These are phyloP conservation scores for Suillus brevipes DNA, from an alignment of 768 basidiomycete genomes.

Conservation along the genomic window DNA sequence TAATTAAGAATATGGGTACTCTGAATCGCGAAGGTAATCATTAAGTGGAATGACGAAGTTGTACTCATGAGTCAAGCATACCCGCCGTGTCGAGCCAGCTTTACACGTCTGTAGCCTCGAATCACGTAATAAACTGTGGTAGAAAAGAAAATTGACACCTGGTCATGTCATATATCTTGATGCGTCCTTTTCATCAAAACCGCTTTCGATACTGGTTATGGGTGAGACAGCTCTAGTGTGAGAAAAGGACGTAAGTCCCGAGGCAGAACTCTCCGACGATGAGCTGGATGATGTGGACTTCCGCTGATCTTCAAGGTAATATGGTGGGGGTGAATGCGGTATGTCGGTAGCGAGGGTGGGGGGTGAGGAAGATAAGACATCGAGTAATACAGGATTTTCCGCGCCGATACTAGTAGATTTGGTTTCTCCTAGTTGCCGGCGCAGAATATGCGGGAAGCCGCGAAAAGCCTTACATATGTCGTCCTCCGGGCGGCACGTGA, in stretches of 20 bases:
- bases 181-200: background rate
- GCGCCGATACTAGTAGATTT: background rate
- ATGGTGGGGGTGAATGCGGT: background rate
- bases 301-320: background rate
- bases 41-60: background rate
- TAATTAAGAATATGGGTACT: background rate
- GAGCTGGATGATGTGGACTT: background rate
- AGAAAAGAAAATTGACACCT: background rate
- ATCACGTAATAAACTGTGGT: background rate
- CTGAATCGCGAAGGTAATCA: background rate
- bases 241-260: background rate
- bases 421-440: background rate
- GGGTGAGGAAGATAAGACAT: background rate
- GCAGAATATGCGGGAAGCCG: background rate
- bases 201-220: background rate
- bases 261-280: background rate
- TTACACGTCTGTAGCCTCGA: background rate
- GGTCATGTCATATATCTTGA: background rate
- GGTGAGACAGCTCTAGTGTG: background rate
- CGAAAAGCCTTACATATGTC: constrained; percentile 1
- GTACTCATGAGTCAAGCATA: background rate
- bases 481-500: background rate
- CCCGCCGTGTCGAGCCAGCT: background rate
- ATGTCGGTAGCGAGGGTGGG: background rate
- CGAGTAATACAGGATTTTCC: background rate